phyloP scores from a whole-genome alignment of 2,329 filamentous ascomycete genomes.

The Akanthomyces muscarius region DNA sequence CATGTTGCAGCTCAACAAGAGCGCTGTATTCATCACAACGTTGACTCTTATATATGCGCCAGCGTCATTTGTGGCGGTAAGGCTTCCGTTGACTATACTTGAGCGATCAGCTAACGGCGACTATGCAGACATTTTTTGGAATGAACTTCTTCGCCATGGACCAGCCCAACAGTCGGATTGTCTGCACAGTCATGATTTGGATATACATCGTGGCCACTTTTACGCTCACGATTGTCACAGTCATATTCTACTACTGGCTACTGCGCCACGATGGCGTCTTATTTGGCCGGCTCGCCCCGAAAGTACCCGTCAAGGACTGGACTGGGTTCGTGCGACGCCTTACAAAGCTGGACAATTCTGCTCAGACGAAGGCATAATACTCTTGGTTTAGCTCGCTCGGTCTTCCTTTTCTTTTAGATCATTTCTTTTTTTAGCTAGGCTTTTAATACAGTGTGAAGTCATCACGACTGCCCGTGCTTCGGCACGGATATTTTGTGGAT shows the following conservation, averaged over 20 bases:
- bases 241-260: slow-evolving; percentile 29
- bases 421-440: background rate
- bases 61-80: slow-evolving; percentile 35
- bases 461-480: background rate
- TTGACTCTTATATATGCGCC: slow-evolving; percentile 31
- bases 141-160: slow-evolving; percentile 39
- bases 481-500: slow-evolving; percentile 22
- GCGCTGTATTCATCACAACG: slow-evolving; percentile 30
- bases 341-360: slow-evolving; percentile 1
- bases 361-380: background rate
- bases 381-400: background rate
- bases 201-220: slow-evolving; percentile 33
- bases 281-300: slow-evolving; percentile 24
- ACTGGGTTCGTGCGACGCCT: slow-evolving; percentile 19
- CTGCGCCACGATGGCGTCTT: slow-evolving; percentile 25
- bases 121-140: slow-evolving; percentile 33
- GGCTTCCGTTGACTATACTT: slow-evolving; percentile 12
- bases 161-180: slow-evolving; percentile 25
- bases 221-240: slow-evolving; percentile 30
- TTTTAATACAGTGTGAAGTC: background rate
- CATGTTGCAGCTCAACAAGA: slow-evolving; percentile 31
- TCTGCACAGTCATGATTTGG: slow-evolving; percentile 35
- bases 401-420: background rate
- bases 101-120: background rate
- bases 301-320: slow-evolving; percentile 17